Evolutionary conservation across 2,329 filamentous ascomycete species (phyloP).

Genomic region (Ophiobolus disseminans): DNA sequence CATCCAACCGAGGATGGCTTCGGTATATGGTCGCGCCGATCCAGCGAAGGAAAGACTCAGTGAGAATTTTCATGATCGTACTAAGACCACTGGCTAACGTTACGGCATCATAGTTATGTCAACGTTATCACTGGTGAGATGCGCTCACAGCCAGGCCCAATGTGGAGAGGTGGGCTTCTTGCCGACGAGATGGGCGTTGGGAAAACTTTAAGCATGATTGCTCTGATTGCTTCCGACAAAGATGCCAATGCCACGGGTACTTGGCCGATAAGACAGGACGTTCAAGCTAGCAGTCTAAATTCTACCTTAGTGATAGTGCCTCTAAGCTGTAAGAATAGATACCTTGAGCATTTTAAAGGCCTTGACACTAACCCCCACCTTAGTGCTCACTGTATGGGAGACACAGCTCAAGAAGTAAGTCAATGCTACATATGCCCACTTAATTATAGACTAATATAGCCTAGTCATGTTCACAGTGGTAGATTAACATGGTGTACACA

Average conservation of each 20-base stretch:
- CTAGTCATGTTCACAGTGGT: neutral
- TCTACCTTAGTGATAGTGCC: constrained; percentile 1
- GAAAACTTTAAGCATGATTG: constrained; percentile 25
- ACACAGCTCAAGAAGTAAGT: neutral
- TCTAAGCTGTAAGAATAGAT: neutral
- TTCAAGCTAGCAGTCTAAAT: neutral
- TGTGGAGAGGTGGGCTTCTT: constrained; percentile 13
- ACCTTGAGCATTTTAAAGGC: too few relatives aligned
- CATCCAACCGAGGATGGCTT: constrained; percentile 4
- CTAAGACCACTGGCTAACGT: neutral
- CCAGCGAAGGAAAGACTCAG: neutral
- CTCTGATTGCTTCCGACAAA: constrained; percentile 8
- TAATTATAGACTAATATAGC: neutral
- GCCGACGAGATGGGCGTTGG: constrained; percentile 26
- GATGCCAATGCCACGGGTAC: neutral
- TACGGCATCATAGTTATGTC: neutral
- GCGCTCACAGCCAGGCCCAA: neutral
- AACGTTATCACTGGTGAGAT: constrained; percentile 6
- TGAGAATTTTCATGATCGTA: neutral
- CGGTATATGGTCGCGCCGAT: constrained; percentile 8
- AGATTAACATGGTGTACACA: neutral
- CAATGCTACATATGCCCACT: constrained; percentile 3
- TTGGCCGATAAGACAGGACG: neutral
- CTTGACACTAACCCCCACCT: neutral
- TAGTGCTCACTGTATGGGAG: constrained; percentile 2